Evolutionary conservation across 1,284 basidiomycete genomes (phyloP).

Genomic region (Peniophora sp.): DNA sequence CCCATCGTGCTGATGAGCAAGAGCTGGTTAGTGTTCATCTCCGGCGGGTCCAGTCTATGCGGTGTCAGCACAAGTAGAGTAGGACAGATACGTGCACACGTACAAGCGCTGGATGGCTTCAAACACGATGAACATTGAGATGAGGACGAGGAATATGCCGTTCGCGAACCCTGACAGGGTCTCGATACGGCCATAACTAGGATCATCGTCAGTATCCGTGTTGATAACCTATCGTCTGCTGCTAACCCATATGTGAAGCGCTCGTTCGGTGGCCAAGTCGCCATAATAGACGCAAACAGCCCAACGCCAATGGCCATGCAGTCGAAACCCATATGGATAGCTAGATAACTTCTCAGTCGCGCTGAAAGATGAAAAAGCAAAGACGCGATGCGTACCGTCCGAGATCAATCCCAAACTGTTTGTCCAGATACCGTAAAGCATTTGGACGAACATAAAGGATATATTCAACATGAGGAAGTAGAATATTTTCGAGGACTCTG

Average conservation of each 20-base stretch:
- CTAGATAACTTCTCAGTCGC: constrained; percentile 32
- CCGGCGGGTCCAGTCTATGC: constrained; percentile 83
- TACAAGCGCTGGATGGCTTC: constrained; percentile 94
- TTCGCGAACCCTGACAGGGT: constrained; percentile 98
- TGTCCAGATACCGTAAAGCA: constrained; percentile 96
- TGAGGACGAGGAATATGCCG: constrained; percentile 92
- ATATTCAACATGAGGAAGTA: constrained; percentile 95
- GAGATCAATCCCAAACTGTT: constrained; percentile 96
- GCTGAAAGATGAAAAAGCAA: background rate
- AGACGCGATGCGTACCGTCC: constrained; percentile 59
- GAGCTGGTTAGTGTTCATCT: constrained; percentile 96
- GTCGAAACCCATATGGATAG: constrained; percentile 99
- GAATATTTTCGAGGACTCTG: constrained; percentile 92
- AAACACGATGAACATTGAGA: constrained; percentile 97
- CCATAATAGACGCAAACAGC: constrained; percentile 94
- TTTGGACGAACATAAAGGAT: constrained; percentile 93
- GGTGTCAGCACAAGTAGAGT: constrained; percentile 1
- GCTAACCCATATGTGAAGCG: constrained; percentile 90
- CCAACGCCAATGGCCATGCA: constrained; percentile 97
- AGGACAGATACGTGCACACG: constrained; percentile 21
- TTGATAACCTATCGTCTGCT: background rate
- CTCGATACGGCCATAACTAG: constrained; percentile 94
- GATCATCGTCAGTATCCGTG: constrained; percentile 1
- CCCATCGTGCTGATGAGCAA: constrained; percentile 87
- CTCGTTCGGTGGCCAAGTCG: constrained; percentile 93